Percentiles rank a stretch among this genome's conserved stretches.
phyloP scores from a whole-genome alignment of 176 grass and related monocot species.

The Cenchrus americanus region DNA sequence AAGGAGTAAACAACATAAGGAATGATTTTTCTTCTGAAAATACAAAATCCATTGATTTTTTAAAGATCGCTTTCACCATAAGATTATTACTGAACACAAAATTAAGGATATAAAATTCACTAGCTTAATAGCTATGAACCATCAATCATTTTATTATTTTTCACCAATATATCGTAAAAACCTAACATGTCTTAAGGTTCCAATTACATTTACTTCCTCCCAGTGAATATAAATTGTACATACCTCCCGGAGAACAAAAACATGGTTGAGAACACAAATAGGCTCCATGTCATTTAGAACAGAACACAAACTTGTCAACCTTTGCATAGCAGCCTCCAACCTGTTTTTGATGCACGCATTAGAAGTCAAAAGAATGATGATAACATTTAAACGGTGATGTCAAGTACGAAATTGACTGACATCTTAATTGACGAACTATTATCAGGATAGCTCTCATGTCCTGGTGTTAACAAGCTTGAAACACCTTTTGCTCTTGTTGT shows the following conservation, averaged over 20 bases:
- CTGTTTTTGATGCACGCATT: constrained; percentile 63
- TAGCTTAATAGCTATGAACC: constrained; percentile 21
- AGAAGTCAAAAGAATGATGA: constrained; percentile 28
- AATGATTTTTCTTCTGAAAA: constrained; percentile 16
- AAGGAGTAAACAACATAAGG: constrained; percentile 6
- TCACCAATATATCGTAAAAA: constrained; percentile 2
- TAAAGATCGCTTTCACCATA: constrained; percentile 12
- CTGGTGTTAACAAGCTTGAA: constrained; percentile 77
- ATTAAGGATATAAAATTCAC: constrained; percentile 25
- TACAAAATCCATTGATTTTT: background rate
- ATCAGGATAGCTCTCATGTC: constrained; percentile 95
- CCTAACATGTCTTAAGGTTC: constrained; percentile 16
- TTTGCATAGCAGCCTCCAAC: constrained; percentile 98
- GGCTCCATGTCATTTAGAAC: constrained; percentile 99
- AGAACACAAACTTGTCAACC: constrained; percentile 94
- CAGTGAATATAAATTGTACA: constrained; percentile 33
- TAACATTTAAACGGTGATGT: constrained; percentile 24
- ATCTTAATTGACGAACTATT: constrained; percentile 96
- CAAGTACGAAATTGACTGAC: constrained; percentile 56
- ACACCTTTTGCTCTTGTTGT: constrained; percentile 66
- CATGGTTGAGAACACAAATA: constrained; percentile 98
- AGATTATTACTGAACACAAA: constrained; percentile 30
- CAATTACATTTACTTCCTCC: constrained; percentile 9
- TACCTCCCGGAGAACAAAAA: constrained; percentile 98
- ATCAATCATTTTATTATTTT: constrained; percentile 9